Evolutionary conservation across 371 early-diverging fungal species (phyloP), one percentile per base, ranked within the genome.

Genomic region (Syncephalastrum sp.): DNA sequence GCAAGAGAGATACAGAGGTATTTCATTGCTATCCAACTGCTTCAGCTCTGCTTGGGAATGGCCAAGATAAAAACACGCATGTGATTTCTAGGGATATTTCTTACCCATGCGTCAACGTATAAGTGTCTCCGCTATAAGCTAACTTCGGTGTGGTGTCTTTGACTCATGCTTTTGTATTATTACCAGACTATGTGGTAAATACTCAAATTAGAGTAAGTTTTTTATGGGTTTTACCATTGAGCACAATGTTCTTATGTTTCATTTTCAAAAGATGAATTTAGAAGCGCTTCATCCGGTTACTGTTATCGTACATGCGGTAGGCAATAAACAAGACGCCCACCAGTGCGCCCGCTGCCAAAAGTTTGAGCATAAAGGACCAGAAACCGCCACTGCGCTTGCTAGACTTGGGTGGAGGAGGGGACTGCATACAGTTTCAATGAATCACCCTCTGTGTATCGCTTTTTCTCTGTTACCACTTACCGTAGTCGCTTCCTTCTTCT

Each of bases 261-360:
- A 60, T 33, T 33, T 33, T 8, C 2, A 12, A 12, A 33, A 21
- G 12, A 27, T 27, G n/a, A 27, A 7, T 46, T 46, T 64, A 63
- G 46, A 91, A 89, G 25, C 86, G 77, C 76, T 87, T 88, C 74
- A 82, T 87, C 56, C 79, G 59, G 54, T 86, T 84, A 49, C 65
- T 70, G 61, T 79, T 81, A 59, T 80, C 81, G 59, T 84, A 82
- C 67, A 75, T 75, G 49, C 82, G 72, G 61, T 83, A 86, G 24
- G 77, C 84, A 33, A 82, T 69, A 48, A 76, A 76, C 33, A 83
- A 60, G 2, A 77, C 75, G 47, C 75, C 82, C 52, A 82, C 80
- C 48, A 89, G 64, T 53, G 68, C 86, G 46, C 69, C 77, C 15
- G 76, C 80, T 4, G 76, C 72, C 21, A 85, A n/a, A 42, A 85